Conservation (phyloP, 2,329 filamentous ascomycete species). For the Colletotrichum godetiae region DNA sequence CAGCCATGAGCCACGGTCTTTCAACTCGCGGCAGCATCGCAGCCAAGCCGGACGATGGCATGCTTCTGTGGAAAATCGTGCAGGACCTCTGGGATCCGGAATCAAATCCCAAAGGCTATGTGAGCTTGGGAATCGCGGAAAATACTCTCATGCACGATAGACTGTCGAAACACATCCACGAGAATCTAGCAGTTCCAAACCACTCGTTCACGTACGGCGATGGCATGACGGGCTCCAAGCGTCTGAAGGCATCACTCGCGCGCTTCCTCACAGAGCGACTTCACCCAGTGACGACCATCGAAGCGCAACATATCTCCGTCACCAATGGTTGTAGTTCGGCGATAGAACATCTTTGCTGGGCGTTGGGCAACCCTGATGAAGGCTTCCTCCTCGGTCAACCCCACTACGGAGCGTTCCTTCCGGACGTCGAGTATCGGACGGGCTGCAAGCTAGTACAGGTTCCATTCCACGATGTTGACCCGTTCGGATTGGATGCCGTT, state of each 20-base stretch:
- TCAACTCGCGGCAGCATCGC: conserved; percentile 45
- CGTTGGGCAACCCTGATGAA: conserved; percentile 52
- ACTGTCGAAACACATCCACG: conserved; percentile 54
- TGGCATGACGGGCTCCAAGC: conserved; percentile 50
- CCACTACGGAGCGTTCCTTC: conserved; percentile 60
- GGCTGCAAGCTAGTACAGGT: conserved; percentile 41
- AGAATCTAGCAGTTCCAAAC: conserved; percentile 41
- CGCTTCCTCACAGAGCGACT: conserved; percentile 50
- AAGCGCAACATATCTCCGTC: conserved; percentile 47
- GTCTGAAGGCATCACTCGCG: conserved; percentile 45
- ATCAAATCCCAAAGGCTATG: conserved; percentile 55
- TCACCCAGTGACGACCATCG: conserved; percentile 41
- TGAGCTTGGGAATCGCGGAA: conserved; percentile 64
- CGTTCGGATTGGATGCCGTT: background rate
- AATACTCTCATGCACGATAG: conserved; percentile 62
- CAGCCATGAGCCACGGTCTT: conserved; percentile 25
- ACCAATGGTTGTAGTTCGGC: conserved; percentile 55
- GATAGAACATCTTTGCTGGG: conserved; percentile 54
- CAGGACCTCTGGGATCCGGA: conserved; percentile 55
- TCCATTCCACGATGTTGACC: conserved; percentile 16
- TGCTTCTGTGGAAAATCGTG: conserved; percentile 56
- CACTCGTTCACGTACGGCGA: conserved; percentile 55
- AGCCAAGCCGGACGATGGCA: conserved; percentile 40
- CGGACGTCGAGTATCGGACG: conserved; percentile 56
- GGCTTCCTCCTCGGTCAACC: conserved; percentile 54